Percentiles rank a stretch among this genome's conserved stretches.
phyloP scores from a whole-genome alignment of 148 eudicot species.

The Vaccinium darrowii region DNA sequence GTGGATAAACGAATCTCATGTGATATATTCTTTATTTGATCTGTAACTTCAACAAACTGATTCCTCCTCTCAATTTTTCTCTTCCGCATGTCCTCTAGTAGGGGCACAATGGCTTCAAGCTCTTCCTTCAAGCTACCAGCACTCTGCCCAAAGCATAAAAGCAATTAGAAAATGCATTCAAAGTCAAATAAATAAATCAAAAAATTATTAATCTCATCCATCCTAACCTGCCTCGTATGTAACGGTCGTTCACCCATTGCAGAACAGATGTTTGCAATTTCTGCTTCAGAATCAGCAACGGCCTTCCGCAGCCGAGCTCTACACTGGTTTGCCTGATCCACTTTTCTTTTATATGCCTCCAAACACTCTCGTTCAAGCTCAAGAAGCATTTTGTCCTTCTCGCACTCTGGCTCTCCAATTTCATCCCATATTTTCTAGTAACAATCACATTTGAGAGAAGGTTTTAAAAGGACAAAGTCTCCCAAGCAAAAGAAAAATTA shows the following conservation, averaged over 20 bases:
- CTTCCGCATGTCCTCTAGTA: conserved; percentile 63
- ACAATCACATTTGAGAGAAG: conserved; percentile 1
- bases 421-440: conserved; percentile 88
- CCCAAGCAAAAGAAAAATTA: neutral
- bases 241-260: conserved; percentile 57
- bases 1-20: conserved; percentile 46
- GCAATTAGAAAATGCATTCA: neutral
- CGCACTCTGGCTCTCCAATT: conserved; percentile 65
- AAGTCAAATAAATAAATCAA: neutral
- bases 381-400: conserved; percentile 66
- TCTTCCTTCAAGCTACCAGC: conserved; percentile 60
- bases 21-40: conserved; percentile 52
- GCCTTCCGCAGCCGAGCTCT: conserved; percentile 66
- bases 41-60: conserved; percentile 59
- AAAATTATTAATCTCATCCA: neutral
- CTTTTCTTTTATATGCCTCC: conserved; percentile 69
- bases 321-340: conserved; percentile 63
- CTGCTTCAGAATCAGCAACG: conserved; percentile 73
- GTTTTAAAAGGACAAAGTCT: neutral
- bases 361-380: conserved; percentile 79
- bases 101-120: conserved; percentile 45
- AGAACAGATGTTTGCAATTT: conserved; percentile 63
- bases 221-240: conserved; percentile 51
- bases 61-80: conserved; percentile 55
- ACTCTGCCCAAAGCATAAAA: conserved; percentile 41